Percentiles rank a stretch among this genome's conserved stretches.
Evolutionary conservation across 176 grass and related monocot species (phyloP).

Genomic region (Panicum miliaceum): DNA sequence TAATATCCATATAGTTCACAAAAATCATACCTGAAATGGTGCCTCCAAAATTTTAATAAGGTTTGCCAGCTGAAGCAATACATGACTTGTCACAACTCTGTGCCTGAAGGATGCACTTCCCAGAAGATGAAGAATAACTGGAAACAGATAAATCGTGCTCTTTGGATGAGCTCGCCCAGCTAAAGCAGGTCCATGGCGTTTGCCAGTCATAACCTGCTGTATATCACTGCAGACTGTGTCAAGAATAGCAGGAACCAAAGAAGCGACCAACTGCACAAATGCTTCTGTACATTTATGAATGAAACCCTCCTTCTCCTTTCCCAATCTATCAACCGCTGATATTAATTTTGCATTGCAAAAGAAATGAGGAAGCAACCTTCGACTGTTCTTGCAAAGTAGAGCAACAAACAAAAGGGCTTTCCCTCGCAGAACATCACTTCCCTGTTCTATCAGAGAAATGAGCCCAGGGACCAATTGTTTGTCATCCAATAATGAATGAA

Average conservation of each 20-base stretch:
- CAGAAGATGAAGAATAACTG: slow-evolving; percentile 94
- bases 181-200: slow-evolving; percentile 80
- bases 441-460: slow-evolving; percentile 79
- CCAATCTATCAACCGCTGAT: slow-evolving; percentile 84
- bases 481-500: slow-evolving; percentile 76
- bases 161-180: slow-evolving; percentile 77
- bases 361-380: slow-evolving; percentile 91
- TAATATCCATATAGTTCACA: slow-evolving; percentile 6
- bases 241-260: slow-evolving; percentile 74
- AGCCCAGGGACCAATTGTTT: slow-evolving; percentile 78
- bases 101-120: slow-evolving; percentile 88
- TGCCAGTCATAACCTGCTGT: slow-evolving; percentile 88
- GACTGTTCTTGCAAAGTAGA: slow-evolving; percentile 94
- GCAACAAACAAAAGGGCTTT: slow-evolving; percentile 88
- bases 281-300: slow-evolving; percentile 80
- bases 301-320: slow-evolving; percentile 85
- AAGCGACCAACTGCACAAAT: slow-evolving; percentile 78
- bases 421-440: slow-evolving; percentile 81
- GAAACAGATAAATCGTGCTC: slow-evolving; percentile 83
- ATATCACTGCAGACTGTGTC: slow-evolving; percentile 84
- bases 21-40: slow-evolving; percentile 73
- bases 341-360: slow-evolving; percentile 83
- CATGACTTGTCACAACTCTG: slow-evolving; percentile 72
- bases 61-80: slow-evolving; percentile 88
- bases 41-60: slow-evolving; percentile 90